phyloP scores from a whole-genome alignment of 2,329 filamentous ascomycete genomes.

The Aspergillus aculeatinus region DNA sequence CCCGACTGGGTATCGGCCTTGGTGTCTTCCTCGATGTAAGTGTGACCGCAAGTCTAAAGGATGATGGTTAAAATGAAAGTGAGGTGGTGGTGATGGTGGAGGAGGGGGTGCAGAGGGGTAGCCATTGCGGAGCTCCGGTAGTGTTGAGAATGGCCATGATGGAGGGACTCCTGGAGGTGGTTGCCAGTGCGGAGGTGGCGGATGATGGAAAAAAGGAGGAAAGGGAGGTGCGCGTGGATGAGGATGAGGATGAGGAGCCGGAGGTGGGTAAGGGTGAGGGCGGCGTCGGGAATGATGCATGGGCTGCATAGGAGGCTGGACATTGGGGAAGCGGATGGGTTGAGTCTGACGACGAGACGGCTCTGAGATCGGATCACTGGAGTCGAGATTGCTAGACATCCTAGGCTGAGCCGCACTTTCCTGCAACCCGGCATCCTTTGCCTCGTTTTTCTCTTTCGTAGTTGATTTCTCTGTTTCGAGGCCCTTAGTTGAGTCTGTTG shows the following conservation, averaged over 20 bases:
- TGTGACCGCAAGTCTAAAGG: neutral
- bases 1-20: neutral
- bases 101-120: neutral
- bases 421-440: neutral
- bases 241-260: neutral
- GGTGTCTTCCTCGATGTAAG: neutral
- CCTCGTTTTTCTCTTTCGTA: neutral
- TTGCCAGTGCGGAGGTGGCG: neutral
- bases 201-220: neutral
- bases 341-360: neutral
- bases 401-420: neutral
- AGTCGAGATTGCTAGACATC: neutral
- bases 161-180: neutral
- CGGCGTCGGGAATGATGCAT: neutral
- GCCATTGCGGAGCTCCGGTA: neutral
- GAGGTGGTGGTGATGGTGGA: neutral
- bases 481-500: neutral
- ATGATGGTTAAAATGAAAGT: neutral
- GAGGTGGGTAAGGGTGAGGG: neutral
- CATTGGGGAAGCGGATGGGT: neutral
- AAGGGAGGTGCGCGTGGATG: neutral
- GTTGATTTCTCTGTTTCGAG: neutral
- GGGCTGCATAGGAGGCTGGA: neutral
- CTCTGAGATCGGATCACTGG: neutral
- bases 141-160: neutral